Conservation (phyloP, 495 filamentous ascomycete genomes). For the Pseudoneurospora amorphoporcata region DNA sequence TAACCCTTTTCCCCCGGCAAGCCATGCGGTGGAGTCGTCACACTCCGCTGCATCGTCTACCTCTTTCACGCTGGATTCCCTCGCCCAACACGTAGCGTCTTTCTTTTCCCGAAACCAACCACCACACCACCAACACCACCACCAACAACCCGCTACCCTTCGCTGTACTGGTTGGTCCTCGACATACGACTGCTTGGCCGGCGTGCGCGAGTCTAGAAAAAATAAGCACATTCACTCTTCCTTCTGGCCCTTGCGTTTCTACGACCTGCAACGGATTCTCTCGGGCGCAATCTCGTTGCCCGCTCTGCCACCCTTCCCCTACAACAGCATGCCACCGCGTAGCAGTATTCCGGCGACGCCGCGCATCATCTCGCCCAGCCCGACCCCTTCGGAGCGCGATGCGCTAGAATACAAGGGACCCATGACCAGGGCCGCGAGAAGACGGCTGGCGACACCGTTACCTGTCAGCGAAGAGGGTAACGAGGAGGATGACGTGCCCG, state of each 20-base stretch:
- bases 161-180: not conserved
- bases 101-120: constrained; percentile 9
- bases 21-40: constrained; percentile 29
- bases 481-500: constrained; percentile 19
- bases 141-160: not conserved
- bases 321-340: constrained; percentile 20
- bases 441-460: constrained; percentile 31
- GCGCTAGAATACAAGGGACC: constrained; percentile 48
- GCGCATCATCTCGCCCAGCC: constrained; percentile 61
- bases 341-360: constrained; percentile 47
- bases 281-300: constrained; percentile 39
- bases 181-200: not conserved
- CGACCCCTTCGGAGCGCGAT: constrained; percentile 48
- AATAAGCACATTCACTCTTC: constrained; percentile 36
- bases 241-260: constrained; percentile 34
- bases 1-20: constrained; percentile 3
- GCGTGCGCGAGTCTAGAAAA: constrained; percentile 35
- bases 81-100: constrained; percentile 19
- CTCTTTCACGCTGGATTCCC: constrained; percentile 36
- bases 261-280: constrained; percentile 37
- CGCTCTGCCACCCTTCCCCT: constrained; percentile 36
- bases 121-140: constrained; percentile 1
- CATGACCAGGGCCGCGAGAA: constrained; percentile 50
- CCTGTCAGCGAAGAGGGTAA: constrained; percentile 28
- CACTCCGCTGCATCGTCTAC: constrained; percentile 22